Evolutionary conservation across 2,329 filamentous ascomycete species (phyloP).

Genomic region (Trichothecium sympodiale): DNA sequence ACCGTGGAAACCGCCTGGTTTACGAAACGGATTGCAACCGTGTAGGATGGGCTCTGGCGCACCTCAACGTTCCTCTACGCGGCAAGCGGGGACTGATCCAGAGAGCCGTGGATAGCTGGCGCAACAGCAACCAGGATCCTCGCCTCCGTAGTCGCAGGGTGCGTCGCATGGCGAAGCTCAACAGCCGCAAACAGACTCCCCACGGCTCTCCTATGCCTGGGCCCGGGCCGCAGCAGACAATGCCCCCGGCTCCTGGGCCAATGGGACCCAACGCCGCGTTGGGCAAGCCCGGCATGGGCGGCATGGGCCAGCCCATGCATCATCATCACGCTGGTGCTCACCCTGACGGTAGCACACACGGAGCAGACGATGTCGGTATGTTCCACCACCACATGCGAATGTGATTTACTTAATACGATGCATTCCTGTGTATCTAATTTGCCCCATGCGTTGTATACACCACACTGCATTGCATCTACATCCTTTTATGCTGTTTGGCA

Average conservation of each 20-base stretch:
- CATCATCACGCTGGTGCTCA: conserved; percentile 42
- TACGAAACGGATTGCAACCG: conserved; percentile 99
- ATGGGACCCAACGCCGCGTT: conserved; percentile 51
- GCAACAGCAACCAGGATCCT: conserved; percentile 96
- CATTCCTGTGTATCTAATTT: conserved; percentile 13
- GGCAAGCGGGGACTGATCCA: conserved; percentile 95
- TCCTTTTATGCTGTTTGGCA: background rate
- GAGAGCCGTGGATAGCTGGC: conserved; percentile 94
- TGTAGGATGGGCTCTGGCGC: conserved; percentile 96
- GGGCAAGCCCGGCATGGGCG: conserved; percentile 54
- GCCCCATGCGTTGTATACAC: background rate
- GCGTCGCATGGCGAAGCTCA: conserved; percentile 92
- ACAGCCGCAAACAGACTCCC: conserved; percentile 64
- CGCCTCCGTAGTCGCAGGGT: conserved; percentile 83
- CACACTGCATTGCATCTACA: conserved; percentile 1
- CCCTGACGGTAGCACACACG: conserved; percentile 45
- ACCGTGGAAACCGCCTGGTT: conserved; percentile 86
- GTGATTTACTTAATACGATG: conserved; percentile 26
- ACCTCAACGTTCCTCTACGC: conserved; percentile 80
- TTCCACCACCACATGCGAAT: conserved; percentile 88
- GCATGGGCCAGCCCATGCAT: conserved; percentile 58
- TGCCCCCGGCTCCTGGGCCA: conserved; percentile 49
- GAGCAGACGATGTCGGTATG: conserved; percentile 91
- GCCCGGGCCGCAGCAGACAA: conserved; percentile 52
- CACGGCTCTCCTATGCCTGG: conserved; percentile 57